These are phyloP conservation scores for Exophiala oligosperma DNA, from an alignment of 2,329 filamentous ascomycete genomes.

Conservation along the genomic window DNA sequence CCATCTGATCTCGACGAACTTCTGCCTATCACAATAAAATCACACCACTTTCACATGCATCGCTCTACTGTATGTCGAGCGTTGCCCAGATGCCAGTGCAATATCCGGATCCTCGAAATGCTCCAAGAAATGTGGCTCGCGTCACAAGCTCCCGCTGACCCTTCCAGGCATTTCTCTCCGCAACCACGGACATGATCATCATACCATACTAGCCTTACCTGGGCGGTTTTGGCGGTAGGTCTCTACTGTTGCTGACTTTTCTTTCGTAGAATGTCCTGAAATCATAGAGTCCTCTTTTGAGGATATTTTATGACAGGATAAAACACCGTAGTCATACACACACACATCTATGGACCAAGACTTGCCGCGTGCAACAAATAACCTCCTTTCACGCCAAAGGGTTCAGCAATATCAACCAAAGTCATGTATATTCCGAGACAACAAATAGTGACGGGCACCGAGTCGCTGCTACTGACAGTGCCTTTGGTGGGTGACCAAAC, in stretches of 20 bases:
- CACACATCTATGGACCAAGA: not conserved
- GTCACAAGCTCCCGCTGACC: not conserved
- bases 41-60: not conserved
- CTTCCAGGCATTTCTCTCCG: not conserved
- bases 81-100: not conserved
- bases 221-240: not conserved
- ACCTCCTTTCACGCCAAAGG: not conserved
- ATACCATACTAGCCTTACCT: not conserved
- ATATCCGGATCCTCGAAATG: not conserved
- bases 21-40: not conserved
- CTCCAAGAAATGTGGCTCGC: not conserved
- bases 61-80: not conserved
- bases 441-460: not conserved
- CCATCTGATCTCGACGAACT: not conserved
- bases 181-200: not conserved
- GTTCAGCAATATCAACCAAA: not conserved
- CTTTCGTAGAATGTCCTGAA: not conserved
- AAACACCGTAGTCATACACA: not conserved
- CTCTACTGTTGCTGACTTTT: not conserved
- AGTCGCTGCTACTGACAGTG: not conserved
- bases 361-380: not conserved
- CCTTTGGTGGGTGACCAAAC: not conserved
- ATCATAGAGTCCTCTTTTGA: not conserved
- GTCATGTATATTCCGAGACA: slow-evolving; percentile 17
- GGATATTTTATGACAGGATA: not conserved